These are phyloP conservation scores for Viola pubescens DNA, from an alignment of 441 rosid species.

Conservation along the genomic window DNA sequence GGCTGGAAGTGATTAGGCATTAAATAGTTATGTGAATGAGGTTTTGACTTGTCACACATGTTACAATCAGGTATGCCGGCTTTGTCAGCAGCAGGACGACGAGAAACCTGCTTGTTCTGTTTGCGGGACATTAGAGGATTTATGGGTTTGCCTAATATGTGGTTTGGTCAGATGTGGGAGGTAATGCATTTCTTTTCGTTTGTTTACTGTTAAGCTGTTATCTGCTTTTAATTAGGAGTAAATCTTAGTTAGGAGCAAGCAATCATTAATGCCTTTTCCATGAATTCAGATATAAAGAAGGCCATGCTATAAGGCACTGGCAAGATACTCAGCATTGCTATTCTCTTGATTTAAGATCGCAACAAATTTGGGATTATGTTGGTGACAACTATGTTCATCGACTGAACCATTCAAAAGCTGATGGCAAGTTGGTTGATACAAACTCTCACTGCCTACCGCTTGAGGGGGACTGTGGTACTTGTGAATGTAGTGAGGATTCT, in stretches of 20 bases:
- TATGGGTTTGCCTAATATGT: constrained; percentile 89
- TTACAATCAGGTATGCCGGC: constrained; percentile 63
- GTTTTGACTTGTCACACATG: constrained; percentile 2
- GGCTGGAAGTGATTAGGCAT: not conserved
- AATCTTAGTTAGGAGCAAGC: not conserved
- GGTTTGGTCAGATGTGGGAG: constrained; percentile 96
- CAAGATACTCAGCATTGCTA: constrained; percentile 77
- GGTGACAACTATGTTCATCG: constrained; percentile 93
- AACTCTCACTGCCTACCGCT: constrained; percentile 42
- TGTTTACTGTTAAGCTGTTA: constrained; percentile 1
- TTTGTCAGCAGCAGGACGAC: constrained; percentile 89
- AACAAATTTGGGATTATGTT: constrained; percentile 96
- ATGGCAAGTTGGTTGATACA: constrained; percentile 60
- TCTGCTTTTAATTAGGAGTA: too few relatives aligned
- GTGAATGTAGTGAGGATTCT: constrained; percentile 62
- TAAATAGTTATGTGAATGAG: not conserved
- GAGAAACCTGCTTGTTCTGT: constrained; percentile 68
- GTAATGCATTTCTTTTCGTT: constrained; percentile 28
- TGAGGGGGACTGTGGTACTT: constrained; percentile 58
- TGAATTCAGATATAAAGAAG: constrained; percentile 70
- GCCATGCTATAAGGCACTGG: constrained; percentile 86
- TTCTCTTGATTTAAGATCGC: constrained; percentile 76
- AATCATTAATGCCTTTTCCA: constrained; percentile 11
- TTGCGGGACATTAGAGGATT: constrained; percentile 67
- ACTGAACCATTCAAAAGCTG: constrained; percentile 77